A percentile compares a stretch with the other conserved stretches of the same genome.
phyloP scores from a whole-genome alignment of 179 eudicot species.

The Corrigiola litoralis region DNA sequence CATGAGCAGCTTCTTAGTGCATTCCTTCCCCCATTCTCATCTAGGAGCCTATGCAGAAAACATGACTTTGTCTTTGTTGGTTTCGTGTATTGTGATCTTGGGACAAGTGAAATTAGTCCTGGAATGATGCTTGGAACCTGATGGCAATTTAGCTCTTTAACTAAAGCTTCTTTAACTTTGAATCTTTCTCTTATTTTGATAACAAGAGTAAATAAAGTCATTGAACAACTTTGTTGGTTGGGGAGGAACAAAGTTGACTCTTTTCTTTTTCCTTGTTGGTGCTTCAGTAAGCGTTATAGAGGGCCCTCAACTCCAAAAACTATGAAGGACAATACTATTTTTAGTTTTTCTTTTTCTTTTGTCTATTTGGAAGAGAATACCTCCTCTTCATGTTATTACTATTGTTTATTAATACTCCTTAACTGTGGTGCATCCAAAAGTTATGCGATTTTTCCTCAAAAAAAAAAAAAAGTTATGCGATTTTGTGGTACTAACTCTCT shows the following conservation, averaged over 20 bases:
- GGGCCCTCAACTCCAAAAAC: conserved; percentile 18
- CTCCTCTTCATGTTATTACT: too few species aligned
- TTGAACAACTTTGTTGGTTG: conserved; percentile 34
- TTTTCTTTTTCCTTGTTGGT: conserved; percentile 20
- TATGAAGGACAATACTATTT: background rate
- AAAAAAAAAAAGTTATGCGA: too few species aligned
- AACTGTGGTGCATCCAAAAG: too few species aligned
- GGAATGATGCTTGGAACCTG: conserved; percentile 14
- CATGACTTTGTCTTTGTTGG: background rate
- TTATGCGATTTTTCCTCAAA: too few species aligned
- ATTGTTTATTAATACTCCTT: too few species aligned
- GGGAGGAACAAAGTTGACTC: conserved; percentile 19
- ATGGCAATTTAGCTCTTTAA: conserved; percentile 28
- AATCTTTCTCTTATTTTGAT: conserved; percentile 62
- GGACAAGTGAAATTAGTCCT: conserved; percentile 14
- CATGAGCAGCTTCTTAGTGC: too few species aligned
- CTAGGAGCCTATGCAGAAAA: too few species aligned
- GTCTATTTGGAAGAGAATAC: too few species aligned
- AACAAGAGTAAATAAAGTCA: conserved; percentile 26
- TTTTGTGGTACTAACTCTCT: too few species aligned
- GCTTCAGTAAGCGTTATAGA: conserved; percentile 16
- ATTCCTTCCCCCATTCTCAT: too few species aligned
- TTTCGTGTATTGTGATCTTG: conserved; percentile 2
- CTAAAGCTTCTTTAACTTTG: conserved; percentile 37
- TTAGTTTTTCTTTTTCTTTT: background rate